These are phyloP conservation scores for Corniculantispora saksenae DNA, from an alignment of 2,329 filamentous ascomycete genomes.

Conservation along the genomic window DNA sequence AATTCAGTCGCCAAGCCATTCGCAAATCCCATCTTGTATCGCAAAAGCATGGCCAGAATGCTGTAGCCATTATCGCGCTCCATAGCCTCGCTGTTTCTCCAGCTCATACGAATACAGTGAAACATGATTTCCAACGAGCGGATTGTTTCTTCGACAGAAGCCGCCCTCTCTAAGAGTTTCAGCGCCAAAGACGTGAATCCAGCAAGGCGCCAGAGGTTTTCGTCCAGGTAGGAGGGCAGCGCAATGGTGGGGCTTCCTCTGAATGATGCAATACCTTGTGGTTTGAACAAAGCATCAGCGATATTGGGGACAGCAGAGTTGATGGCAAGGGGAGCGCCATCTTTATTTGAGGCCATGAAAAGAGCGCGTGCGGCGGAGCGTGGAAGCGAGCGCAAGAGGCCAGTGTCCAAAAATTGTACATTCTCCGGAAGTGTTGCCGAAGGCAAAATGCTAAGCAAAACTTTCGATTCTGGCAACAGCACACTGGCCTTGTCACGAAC, in stretches of 20 bases:
- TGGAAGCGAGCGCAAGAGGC: constrained; percentile 75
- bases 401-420: constrained; percentile 74
- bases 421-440: constrained; percentile 79
- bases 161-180: constrained; percentile 78
- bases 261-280: constrained; percentile 79
- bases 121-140: constrained; percentile 83
- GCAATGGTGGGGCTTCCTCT: constrained; percentile 81
- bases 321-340: constrained; percentile 75
- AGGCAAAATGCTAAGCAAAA: constrained; percentile 82
- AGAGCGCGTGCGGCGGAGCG: constrained; percentile 67
- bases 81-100: constrained; percentile 98
- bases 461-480: constrained; percentile 77
- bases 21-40: constrained; percentile 72
- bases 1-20: constrained; percentile 33
- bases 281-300: constrained; percentile 81
- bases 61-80: constrained; percentile 93
- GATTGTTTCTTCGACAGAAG: constrained; percentile 68
- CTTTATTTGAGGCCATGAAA: constrained; percentile 38
- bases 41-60: constrained; percentile 78
- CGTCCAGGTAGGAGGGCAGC: constrained; percentile 81
- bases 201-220: constrained; percentile 89
- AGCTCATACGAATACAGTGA: constrained; percentile 82
- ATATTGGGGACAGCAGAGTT: constrained; percentile 87
- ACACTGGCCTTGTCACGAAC: constrained; percentile 83
- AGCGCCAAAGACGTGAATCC: constrained; percentile 85